These are phyloP conservation scores for Mycena kentingensis DNA, from an alignment of 768 basidiomycete species.

Conservation along the genomic window DNA sequence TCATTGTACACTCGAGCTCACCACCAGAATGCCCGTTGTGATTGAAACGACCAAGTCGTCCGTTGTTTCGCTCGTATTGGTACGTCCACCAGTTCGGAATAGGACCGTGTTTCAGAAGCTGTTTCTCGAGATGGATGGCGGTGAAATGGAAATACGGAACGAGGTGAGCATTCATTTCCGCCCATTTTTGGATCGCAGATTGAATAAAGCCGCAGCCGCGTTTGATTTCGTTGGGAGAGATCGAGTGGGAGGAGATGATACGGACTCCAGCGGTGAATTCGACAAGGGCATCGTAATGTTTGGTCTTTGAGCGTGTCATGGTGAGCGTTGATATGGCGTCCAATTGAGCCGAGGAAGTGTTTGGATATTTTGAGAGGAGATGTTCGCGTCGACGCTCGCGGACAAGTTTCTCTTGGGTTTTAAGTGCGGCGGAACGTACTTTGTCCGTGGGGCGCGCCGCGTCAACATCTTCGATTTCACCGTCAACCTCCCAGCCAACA, in stretches of 20 bases:
- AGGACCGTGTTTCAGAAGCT: conserved; percentile 19
- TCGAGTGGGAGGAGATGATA: conserved; percentile 9
- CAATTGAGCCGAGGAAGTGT: conserved; percentile 2
- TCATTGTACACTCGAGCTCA: conserved; percentile 25
- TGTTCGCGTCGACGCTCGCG: conserved; percentile 2
- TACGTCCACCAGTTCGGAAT: conserved; percentile 12
- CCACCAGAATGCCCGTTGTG: conserved; percentile 25
- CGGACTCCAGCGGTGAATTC: conserved; percentile 17
- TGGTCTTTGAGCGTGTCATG: conserved; percentile 15
- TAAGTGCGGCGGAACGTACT: conserved; percentile 8
- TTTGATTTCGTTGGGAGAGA: conserved; percentile 16
- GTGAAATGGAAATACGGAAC: conserved; percentile 23
- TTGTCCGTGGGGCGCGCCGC: conserved; percentile 12
- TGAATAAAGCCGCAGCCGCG: conserved; percentile 11
- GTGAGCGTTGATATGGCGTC: neutral
- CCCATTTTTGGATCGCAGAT: conserved; percentile 14
- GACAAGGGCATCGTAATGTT: conserved; percentile 12
- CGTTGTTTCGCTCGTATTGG: conserved; percentile 26
- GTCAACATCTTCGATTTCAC: conserved; percentile 19
- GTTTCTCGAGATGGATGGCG: conserved; percentile 14
- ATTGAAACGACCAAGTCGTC: conserved; percentile 16
- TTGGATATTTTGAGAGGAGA: conserved; percentile 8
- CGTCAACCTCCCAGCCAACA: conserved; percentile 25
- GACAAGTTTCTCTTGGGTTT: conserved; percentile 14
- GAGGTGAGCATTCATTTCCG: conserved; percentile 20